A percentile compares a stretch with the other conserved stretches of the same genome.
Conservation (phyloP, 306 rosid species). For the Prosopis cineraria region DNA sequence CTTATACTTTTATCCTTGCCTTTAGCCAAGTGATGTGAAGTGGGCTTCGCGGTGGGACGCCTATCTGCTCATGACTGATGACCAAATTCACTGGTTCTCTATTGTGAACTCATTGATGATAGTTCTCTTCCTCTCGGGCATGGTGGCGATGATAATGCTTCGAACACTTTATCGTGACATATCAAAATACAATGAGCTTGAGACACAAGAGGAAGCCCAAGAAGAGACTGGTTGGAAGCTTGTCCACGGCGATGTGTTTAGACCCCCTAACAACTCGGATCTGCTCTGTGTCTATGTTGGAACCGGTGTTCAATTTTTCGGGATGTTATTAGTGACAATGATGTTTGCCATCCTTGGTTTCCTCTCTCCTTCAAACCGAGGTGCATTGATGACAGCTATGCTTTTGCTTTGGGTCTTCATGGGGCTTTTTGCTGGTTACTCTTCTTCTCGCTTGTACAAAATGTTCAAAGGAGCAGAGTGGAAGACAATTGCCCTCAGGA, state of each 20-base stretch:
- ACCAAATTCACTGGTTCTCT: constrained; percentile 97
- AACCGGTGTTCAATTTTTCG: constrained; percentile 94
- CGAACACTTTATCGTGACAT: constrained; percentile 95
- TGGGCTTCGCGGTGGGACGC: constrained; percentile 99
- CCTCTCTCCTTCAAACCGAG: constrained; percentile 97
- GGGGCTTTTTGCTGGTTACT: constrained; percentile 92
- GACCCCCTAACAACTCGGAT: constrained; percentile 85
- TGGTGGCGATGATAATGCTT: constrained; percentile 99
- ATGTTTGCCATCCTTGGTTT: constrained; percentile 94
- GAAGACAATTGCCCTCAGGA: constrained; percentile 82
- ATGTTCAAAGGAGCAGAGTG: constrained; percentile 95
- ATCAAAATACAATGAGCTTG: constrained; percentile 95
- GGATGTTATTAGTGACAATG: constrained; percentile 93
- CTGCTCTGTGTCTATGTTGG: constrained; percentile 92
- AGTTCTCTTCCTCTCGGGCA: constrained; percentile 97
- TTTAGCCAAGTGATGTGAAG: constrained; percentile 91
- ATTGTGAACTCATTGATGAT: constrained; percentile 96
- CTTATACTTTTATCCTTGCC: constrained; percentile 27
- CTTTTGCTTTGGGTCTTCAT: constrained; percentile 97
- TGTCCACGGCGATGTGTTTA: constrained; percentile 96
- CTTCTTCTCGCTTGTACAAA: constrained; percentile 87
- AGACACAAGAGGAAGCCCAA: constrained; percentile 99
- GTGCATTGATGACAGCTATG: constrained; percentile 98
- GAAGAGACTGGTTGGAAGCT: constrained; percentile 99
- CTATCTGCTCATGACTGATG: constrained; percentile 91